Evolutionary conservation across 2,329 filamentous ascomycete genomes (phyloP).

Genomic region (Hypoxylon sp.): DNA sequence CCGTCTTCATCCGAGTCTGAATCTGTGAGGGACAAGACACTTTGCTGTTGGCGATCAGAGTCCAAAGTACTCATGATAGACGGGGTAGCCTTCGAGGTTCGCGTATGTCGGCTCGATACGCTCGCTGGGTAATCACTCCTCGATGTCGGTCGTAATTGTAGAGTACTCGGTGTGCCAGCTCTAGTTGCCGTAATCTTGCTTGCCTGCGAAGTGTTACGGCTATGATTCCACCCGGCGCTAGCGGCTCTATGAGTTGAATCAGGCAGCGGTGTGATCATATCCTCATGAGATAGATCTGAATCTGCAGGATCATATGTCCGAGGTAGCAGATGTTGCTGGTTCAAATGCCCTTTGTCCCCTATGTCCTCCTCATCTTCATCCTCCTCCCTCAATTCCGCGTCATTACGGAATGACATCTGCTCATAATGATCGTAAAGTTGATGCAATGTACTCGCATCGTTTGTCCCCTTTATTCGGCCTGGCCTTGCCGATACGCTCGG

Average conservation of each 20-base stretch:
- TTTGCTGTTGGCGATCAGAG: slow-evolving; percentile 62
- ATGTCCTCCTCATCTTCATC: slow-evolving; percentile 34
- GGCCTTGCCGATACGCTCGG: slow-evolving; percentile 19
- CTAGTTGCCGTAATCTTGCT: slow-evolving; percentile 43
- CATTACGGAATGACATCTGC: slow-evolving; percentile 60
- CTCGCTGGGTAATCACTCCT: slow-evolving; percentile 58
- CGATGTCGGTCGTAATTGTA: slow-evolving; percentile 42
- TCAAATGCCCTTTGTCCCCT: slow-evolving; percentile 7
- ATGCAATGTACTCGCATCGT: slow-evolving; percentile 53
- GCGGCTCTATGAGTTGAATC: slow-evolving; percentile 31
- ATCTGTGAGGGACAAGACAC: slow-evolving; percentile 62
- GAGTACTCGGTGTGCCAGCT: slow-evolving; percentile 38
- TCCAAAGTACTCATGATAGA: slow-evolving; percentile 59
- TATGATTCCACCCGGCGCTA: slow-evolving; percentile 34
- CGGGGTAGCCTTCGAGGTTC: slow-evolving; percentile 62
- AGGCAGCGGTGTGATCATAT: slow-evolving; percentile 38
- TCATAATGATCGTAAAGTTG: slow-evolving; percentile 68
- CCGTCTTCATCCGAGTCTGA: slow-evolving; percentile 65
- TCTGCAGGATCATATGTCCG: slow-evolving; percentile 24
- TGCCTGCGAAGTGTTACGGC: slow-evolving; percentile 41
- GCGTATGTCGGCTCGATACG: slow-evolving; percentile 63
- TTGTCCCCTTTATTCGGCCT: slow-evolving; percentile 43
- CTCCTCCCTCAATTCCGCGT: slow-evolving; percentile 41
- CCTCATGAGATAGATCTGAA: slow-evolving; percentile 35
- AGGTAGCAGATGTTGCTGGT: slow-evolving; percentile 20